Base-by-base conservation (phyloP, 768 basidiomycete genomes). In the Imleria badia region DNA sequence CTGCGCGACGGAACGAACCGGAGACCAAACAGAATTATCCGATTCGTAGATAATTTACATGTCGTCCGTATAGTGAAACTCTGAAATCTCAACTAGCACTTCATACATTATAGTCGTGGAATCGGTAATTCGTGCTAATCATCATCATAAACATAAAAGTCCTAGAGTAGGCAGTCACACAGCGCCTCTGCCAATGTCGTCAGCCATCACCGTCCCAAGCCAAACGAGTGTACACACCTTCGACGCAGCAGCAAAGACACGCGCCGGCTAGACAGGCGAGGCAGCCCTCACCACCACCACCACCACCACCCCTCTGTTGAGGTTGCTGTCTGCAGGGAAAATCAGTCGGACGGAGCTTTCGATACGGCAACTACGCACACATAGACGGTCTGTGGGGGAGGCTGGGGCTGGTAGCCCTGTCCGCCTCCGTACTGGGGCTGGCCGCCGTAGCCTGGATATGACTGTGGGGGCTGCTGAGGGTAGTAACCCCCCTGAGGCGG, bases 371-470 rank as follows among this genome's bases (percentile, higher is more conserved):
- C 17, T 34, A 78, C 88, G 60, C 65, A 91, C 89, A 91, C 87
- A 65, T 89, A 88, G 48, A 92, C 84, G 1, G 86, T 84, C 68
- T 92, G 89, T 17, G 91, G 90, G n/a, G 83, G 84, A 17, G 84
- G 85, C 59, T 86, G 82, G 15, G 82, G 81, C 49, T 81, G 78
- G 60, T 80, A 81, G 3, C 66, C 69, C 13, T 54, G 63, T 11
- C 66, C 39, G 6, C 45, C 66, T 8, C 64, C 64, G 19, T 65
- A 63, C 31, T 14, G 55, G 26, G 65, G 67, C 53, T 77, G 76
- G 22, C 66, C 65, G 22, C 66, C 65, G 11, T 71, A 67, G 26
- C 72, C 72, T 52, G 85, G 81, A 67, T 91, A 88, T 1, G 85
- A 74, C 61, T 86, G 84, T 58, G 81, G 85, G 13, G 89, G 90